Conservation (phyloP, 352 stramenopile genomes). For the Globisporangium spiculum region DNA sequence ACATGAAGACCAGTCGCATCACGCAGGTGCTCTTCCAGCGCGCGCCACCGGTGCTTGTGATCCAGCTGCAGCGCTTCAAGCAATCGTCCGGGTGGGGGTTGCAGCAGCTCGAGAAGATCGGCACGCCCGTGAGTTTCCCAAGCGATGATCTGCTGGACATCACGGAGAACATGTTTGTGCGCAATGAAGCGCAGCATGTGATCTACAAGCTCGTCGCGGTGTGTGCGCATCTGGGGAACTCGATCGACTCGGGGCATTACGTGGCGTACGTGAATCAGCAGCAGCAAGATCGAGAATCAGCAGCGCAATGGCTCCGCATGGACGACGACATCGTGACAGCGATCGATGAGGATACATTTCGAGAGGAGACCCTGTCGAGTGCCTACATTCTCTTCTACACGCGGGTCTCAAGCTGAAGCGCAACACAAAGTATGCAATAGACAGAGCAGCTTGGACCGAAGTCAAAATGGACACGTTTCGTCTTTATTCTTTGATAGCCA, state of each 20-base stretch:
- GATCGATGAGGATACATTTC: slow-evolving; percentile 43
- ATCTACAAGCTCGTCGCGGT: slow-evolving; percentile 63
- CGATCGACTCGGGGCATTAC: slow-evolving; percentile 72
- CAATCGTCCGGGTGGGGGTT: slow-evolving; percentile 28
- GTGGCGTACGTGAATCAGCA: slow-evolving; percentile 50
- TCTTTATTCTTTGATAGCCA: slow-evolving; percentile 4
- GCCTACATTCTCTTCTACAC: slow-evolving; percentile 82
- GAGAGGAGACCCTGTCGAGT: slow-evolving; percentile 45
- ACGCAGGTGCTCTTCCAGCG: slow-evolving; percentile 76
- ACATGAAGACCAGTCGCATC: slow-evolving; percentile 57
- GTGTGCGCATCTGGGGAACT: slow-evolving; percentile 65
- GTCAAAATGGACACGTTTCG: slow-evolving; percentile 1
- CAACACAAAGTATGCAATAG: not conserved
- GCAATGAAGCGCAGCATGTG: slow-evolving; percentile 35
- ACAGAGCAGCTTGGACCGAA: not conserved
- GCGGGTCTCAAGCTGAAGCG: slow-evolving; percentile 16
- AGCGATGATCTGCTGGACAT: slow-evolving; percentile 45
- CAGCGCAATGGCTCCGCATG: slow-evolving; percentile 55
- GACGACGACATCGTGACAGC: slow-evolving; percentile 63
- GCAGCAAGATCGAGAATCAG: not conserved
- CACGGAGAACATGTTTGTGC: slow-evolving; percentile 63
- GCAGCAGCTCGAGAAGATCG: slow-evolving; percentile 46
- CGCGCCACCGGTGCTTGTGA: slow-evolving; percentile 43
- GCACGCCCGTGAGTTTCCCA: slow-evolving; percentile 57
- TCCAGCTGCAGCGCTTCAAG: slow-evolving; percentile 75